Conservation (phyloP, 192 early-diverging fungal genomes). For the Entophlyctis luteolus region DNA sequence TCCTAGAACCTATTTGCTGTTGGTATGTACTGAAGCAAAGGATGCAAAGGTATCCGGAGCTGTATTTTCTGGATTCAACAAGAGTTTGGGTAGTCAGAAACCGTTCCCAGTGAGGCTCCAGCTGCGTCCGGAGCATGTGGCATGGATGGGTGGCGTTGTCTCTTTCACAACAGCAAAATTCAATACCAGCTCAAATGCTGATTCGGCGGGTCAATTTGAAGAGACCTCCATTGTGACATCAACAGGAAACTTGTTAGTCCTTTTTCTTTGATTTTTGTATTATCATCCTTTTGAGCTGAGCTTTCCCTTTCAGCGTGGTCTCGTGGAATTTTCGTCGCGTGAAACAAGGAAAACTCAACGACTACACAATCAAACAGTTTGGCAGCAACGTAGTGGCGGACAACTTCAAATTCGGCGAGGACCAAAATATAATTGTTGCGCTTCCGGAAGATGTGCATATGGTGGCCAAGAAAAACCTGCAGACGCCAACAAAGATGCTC, state of each 20-base stretch:
- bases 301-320: slow-evolving; percentile 54
- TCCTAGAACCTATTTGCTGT: slow-evolving; percentile 74
- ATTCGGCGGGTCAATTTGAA: slow-evolving; percentile 22
- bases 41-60: slow-evolving; percentile 20
- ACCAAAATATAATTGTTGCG: slow-evolving; percentile 81
- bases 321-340: slow-evolving; percentile 86
- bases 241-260: slow-evolving; percentile 64
- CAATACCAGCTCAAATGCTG: slow-evolving; percentile 54
- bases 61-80: slow-evolving; percentile 53
- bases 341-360: slow-evolving; percentile 69
- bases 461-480: slow-evolving; percentile 54
- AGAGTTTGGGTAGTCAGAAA: slow-evolving; percentile 61
- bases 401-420: slow-evolving; percentile 83
- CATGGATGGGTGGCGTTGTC: slow-evolving; percentile 63
- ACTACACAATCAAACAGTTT: slow-evolving; percentile 89
- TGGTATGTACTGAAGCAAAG: slow-evolving; percentile 69
- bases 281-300: background rate
- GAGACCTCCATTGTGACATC: slow-evolving; percentile 86
- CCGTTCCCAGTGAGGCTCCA: slow-evolving; percentile 68
- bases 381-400: slow-evolving; percentile 78
- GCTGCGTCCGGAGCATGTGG: slow-evolving; percentile 84
- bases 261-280: background rate
- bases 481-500: slow-evolving; percentile 56
- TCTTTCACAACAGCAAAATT: slow-evolving; percentile 86
- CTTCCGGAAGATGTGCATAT: slow-evolving; percentile 71